These are phyloP conservation scores for Pestalotiopsis fici DNA, from an alignment of 2,329 filamentous ascomycete species.

Conservation along the genomic window DNA sequence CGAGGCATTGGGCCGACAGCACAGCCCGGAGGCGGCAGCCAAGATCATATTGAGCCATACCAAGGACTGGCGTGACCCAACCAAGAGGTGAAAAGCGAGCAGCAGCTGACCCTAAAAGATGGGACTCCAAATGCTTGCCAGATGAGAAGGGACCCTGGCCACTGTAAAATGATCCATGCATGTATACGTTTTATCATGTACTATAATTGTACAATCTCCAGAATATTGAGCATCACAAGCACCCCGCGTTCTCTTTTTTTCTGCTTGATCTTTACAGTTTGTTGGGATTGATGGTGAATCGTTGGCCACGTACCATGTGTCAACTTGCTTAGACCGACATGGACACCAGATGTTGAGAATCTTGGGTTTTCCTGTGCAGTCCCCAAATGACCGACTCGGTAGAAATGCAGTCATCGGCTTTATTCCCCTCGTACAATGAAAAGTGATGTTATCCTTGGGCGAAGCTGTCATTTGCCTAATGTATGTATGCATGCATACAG, in stretches of 20 bases:
- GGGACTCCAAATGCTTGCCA: not conserved
- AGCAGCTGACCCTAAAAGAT: not conserved
- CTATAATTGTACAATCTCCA: not conserved
- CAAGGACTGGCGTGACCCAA: slow-evolving; percentile 52
- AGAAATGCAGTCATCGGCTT: too few relatives aligned
- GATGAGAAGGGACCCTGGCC: not conserved
- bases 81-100: slow-evolving; percentile 10
- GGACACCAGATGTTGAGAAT: too few relatives aligned
- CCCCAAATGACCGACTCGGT: too few relatives aligned
- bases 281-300: not conserved
- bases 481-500: too few relatives aligned
- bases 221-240: not conserved
- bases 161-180: not conserved
- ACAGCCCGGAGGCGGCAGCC: slow-evolving; percentile 84
- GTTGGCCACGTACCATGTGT: too few relatives aligned
- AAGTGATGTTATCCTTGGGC: too few relatives aligned
- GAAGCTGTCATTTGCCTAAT: too few relatives aligned
- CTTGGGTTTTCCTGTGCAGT: too few relatives aligned
- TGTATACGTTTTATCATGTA: not conserved
- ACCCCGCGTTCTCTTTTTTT: not conserved
- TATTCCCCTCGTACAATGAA: too few relatives aligned
- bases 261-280: not conserved
- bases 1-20: slow-evolving; percentile 91
- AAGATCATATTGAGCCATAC: slow-evolving; percentile 86
- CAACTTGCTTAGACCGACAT: too few relatives aligned